Evolutionary conservation across 2,329 filamentous ascomycete genomes (phyloP), one percentile per base, ranked within the genome.

Genomic region (Parasarocladium wereldwijsianum): DNA sequence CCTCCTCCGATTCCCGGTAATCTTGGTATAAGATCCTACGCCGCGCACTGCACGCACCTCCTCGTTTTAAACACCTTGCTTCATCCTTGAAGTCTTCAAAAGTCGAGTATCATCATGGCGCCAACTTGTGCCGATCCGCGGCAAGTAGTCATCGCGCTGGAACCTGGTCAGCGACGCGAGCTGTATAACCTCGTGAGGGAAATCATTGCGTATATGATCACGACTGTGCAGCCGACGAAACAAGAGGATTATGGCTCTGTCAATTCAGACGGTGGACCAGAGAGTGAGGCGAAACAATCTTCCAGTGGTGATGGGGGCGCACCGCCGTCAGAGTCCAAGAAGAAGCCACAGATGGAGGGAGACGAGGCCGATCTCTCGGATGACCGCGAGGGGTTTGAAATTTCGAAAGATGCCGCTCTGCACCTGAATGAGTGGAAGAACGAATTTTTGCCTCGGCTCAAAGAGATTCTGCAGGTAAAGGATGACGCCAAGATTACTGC

Each of bases 371-470:
- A 30, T 8, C 19, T 17, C 19, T 19, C 13, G 10, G 19, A 17
- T n/a, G 22, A 29, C 24, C 24, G 15, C 7, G 36, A 51, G 29
- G 45, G 50, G 1, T 32, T 45, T 9, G 38, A 42, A 5, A 46
- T 68, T 10, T 54, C 63, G 14, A 49, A 44, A 16, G 69, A 70
- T 5, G 71, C 79, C 1, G 50, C 90, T 9, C 57, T 63, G 24
- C 70, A 81, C 43, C 82, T 86, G 43, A 73, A 84, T 37, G 67
- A 73, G n/a, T 93, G 85, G 86, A 64, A 74, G 34, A 65, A 70
- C 16, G 65, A 71, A 18, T 74, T 87, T 2, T 60, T 85, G n/a
- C 55, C 64, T 12, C 69, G 76, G 25, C 60, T 93, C 1, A 74
- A 72, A 27, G 77, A 87, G 40, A 67, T 84, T 4, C 54, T 75